Conservation (phyloP, 371 early-diverging fungal species). For the Rhizopus arrhizus region DNA sequence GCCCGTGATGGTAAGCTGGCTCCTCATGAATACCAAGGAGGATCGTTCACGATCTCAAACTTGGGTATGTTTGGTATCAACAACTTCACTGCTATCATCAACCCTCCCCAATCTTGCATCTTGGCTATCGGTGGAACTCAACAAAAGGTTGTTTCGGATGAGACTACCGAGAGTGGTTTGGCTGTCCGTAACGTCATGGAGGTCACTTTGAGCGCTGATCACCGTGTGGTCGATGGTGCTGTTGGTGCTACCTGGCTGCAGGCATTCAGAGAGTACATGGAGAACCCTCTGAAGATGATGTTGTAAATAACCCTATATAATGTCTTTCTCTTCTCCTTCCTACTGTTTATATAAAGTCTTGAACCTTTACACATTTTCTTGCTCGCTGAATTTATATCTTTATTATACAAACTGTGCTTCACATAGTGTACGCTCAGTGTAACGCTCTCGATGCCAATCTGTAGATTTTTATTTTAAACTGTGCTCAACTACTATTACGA, state of each 20-base stretch:
- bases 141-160: constrained; percentile 84
- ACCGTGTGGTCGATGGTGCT: constrained; percentile 97
- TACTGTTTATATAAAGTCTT: neutral
- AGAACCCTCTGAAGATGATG: constrained; percentile 94
- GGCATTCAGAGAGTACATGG: constrained; percentile 90
- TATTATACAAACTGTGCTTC: no score
- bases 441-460: no score
- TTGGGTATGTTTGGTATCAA: constrained; percentile 96
- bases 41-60: constrained; percentile 97
- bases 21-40: constrained; percentile 96
- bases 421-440: no score
- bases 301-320: constrained; percentile 59
- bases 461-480: no score
- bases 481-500: no score
- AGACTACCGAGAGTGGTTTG: constrained; percentile 62
- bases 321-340: neutral
- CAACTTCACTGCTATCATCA: constrained; percentile 97
- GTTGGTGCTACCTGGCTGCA: constrained; percentile 92
- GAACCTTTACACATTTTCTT: no score
- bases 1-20: constrained; percentile 89
- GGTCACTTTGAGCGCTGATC: constrained; percentile 92
- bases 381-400: no score
- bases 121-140: constrained; percentile 89
- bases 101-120: constrained; percentile 95
- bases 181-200: constrained; percentile 73